Conservation (phyloP, 768 basidiomycete genomes). For the Auriscalpium microsporum region DNA sequence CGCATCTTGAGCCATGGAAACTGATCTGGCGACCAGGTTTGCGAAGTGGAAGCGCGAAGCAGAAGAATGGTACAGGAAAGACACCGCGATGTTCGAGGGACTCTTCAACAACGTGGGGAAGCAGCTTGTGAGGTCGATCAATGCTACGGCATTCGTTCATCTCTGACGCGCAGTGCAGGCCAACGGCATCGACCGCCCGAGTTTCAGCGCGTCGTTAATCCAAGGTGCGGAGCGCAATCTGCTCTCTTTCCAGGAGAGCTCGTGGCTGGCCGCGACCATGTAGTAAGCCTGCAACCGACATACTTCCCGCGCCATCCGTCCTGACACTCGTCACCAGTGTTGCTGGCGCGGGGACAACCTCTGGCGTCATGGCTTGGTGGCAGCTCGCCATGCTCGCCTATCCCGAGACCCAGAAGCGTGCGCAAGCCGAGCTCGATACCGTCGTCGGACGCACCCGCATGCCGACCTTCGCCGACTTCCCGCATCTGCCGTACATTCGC, state of each 20-base stretch:
- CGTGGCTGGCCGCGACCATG: slow-evolving; percentile 3
- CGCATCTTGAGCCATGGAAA: not conserved
- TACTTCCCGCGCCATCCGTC: not conserved
- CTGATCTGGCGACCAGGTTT: not conserved
- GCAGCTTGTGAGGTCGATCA: not conserved
- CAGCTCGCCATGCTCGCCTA: slow-evolving; percentile 12
- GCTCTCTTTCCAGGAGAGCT: not conserved
- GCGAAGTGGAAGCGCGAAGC: slow-evolving; percentile 6
- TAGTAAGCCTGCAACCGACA: not conserved
- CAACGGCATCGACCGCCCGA: not conserved
- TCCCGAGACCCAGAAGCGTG: slow-evolving; percentile 8
- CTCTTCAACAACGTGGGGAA: not conserved
- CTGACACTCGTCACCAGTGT: slow-evolving; percentile 2
- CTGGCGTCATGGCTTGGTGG: slow-evolving; percentile 6
- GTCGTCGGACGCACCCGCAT: slow-evolving; percentile 13
- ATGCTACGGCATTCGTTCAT: no score
- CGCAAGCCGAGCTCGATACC: slow-evolving; percentile 12
- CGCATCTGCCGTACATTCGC: slow-evolving; percentile 4
- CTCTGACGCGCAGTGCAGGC: not conserved
- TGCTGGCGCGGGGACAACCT: slow-evolving; percentile 11
- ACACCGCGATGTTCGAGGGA: not conserved
- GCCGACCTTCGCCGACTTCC: slow-evolving; percentile 9
- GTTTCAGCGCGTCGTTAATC: slow-evolving; percentile 1
- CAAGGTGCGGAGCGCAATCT: not conserved
- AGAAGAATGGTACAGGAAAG: not conserved